Percentiles rank a stretch among this genome's conserved stretches.
Evolutionary conservation across 2,329 filamentous ascomycete species (phyloP).

Genomic region (Diplocarpon rosae): DNA sequence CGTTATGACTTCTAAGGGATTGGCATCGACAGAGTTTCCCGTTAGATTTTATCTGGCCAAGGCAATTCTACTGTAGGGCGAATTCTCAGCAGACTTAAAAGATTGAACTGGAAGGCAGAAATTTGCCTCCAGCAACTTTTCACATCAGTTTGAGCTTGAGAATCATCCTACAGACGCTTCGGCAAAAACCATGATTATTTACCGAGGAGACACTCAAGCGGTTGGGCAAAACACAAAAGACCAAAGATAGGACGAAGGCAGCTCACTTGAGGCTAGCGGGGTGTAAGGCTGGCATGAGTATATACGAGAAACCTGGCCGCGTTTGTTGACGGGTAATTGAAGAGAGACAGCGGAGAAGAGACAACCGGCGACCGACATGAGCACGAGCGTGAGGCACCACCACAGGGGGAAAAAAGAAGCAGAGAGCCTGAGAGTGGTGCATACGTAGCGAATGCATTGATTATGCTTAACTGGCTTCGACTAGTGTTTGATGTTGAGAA

Average conservation of each 20-base stretch:
- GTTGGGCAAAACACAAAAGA: conserved; percentile 6
- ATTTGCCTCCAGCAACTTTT: no score
- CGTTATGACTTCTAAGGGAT: conserved; percentile 18
- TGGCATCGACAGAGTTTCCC: conserved; percentile 13
- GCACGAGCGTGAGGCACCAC: conserved; percentile 16
- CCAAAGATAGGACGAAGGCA: conserved; percentile 21
- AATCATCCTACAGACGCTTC: no score
- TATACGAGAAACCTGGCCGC: conserved; percentile 20
- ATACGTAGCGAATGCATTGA: conserved; percentile 23
- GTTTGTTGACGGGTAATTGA: conserved; percentile 23
- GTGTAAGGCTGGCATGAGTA: conserved; percentile 22
- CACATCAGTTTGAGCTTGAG: no score
- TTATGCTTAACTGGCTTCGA: conserved; percentile 23
- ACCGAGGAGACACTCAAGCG: no score
- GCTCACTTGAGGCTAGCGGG: conserved; percentile 13
- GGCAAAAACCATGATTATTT: no score
- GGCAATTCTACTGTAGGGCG: conserved; percentile 17
- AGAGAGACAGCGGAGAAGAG: conserved; percentile 20
- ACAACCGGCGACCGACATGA: conserved; percentile 24
- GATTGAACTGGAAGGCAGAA: conserved; percentile 8
- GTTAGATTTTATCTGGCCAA: conserved; percentile 15
- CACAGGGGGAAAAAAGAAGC: conserved; percentile 15
- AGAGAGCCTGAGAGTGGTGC: conserved; percentile 15
- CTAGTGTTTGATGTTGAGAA: conserved; percentile 28
- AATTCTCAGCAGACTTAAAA: conserved; percentile 17